phyloP scores from a whole-genome alignment of 352 stramenopile genomes.

The Peronospora destructor region DNA sequence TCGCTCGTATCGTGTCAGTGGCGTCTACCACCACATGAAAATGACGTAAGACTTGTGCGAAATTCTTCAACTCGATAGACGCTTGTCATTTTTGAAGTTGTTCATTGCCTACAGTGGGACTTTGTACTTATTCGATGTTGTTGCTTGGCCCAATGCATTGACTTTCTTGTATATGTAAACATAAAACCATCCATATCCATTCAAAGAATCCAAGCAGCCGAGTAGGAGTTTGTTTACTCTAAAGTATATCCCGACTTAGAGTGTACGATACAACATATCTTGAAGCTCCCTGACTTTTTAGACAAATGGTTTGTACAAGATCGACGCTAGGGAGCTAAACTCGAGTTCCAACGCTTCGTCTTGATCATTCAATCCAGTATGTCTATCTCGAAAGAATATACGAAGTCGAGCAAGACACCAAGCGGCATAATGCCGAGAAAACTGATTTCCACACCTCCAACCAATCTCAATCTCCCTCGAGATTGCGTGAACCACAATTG shows the following conservation, averaged over 20 bases:
- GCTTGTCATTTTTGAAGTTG: conserved; percentile 14
- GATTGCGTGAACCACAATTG: conserved; percentile 12
- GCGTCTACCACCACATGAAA: conserved; percentile 13
- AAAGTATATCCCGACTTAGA: not conserved
- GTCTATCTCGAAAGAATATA: conserved; percentile 5
- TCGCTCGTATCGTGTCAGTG: conserved; percentile 48
- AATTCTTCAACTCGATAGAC: conserved; percentile 1
- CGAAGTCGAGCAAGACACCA: conserved; percentile 41
- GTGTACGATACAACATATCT: conserved; percentile 18
- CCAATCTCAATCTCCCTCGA: conserved; percentile 37
- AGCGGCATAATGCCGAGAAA: conserved; percentile 41
- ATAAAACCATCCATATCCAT: too few relatives aligned
- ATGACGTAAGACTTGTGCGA: not conserved
- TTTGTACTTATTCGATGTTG: conserved; percentile 4
- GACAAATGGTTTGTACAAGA: conserved; percentile 9
- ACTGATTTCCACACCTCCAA: conserved; percentile 37
- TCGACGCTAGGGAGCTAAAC: conserved; percentile 11
- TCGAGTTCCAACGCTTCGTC: conserved; percentile 1
- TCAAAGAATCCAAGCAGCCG: too few relatives aligned
- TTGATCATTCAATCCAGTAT: not conserved
- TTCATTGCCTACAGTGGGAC: conserved; percentile 1
- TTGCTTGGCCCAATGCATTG: not conserved
- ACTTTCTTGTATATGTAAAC: not conserved
- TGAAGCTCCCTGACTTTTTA: conserved; percentile 24
- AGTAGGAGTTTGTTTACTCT: too few relatives aligned